Conservation (phyloP, 345 rosid genomes). For the Syzygium aromaticum region DNA sequence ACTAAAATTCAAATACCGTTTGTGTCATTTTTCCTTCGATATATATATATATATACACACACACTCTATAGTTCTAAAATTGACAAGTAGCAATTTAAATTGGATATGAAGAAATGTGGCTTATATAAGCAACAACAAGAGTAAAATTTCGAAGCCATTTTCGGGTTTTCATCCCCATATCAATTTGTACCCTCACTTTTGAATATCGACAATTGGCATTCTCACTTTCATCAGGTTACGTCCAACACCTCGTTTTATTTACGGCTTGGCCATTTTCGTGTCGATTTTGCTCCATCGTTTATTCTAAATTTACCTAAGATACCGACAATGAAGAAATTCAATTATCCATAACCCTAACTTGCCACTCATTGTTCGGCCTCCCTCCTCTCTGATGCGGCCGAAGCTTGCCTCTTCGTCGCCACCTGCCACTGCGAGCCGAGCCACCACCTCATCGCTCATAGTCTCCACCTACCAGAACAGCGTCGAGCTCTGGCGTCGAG, state of each 20-base stretch:
- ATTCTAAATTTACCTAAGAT: neutral
- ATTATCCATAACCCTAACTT: neutral
- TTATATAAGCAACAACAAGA: neutral
- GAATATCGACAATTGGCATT: neutral
- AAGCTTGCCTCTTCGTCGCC: neutral
- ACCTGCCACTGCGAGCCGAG: neutral
- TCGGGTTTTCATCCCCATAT: neutral
- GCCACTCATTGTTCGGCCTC: neutral
- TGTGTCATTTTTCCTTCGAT: no score
- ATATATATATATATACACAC: no score
- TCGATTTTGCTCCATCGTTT: neutral
- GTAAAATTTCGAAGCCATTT: neutral
- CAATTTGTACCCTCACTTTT: neutral
- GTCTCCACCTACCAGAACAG: neutral
- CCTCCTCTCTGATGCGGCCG: neutral
- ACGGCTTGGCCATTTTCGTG: neutral
- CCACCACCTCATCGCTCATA: neutral
- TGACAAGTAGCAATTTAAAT: neutral
- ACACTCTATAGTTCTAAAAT: no score
- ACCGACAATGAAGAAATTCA: neutral
- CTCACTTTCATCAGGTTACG: fast-evolving
- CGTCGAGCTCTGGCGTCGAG: neutral
- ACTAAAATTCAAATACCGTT: no score
- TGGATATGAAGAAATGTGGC: neutral
- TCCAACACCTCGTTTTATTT: fast-evolving